phyloP scores from a whole-genome alignment of 2,329 filamentous ascomycete species.

The Fusarium multiceps region DNA sequence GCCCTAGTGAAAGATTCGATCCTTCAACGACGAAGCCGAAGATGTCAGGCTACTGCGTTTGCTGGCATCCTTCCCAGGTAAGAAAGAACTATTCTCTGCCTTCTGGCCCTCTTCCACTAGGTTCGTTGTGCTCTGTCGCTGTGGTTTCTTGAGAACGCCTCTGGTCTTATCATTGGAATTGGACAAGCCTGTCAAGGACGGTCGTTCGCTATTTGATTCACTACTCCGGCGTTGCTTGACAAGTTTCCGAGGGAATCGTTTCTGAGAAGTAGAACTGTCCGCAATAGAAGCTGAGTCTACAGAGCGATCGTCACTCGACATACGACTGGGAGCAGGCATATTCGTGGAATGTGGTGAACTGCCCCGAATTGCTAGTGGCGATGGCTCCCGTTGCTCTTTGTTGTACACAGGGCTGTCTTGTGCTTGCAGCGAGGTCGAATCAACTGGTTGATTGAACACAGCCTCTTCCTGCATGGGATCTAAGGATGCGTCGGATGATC shows the following conservation, averaged over 20 bases:
- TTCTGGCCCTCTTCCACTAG: slow-evolving; percentile 42
- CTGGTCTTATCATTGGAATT: slow-evolving; percentile 39
- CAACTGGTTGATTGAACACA: slow-evolving; percentile 50
- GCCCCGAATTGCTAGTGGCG: slow-evolving; percentile 40
- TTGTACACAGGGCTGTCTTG: slow-evolving; percentile 45
- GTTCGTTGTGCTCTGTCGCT: slow-evolving; percentile 46
- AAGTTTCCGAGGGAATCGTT: slow-evolving; percentile 56
- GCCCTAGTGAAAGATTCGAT: slow-evolving; percentile 40
- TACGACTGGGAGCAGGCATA: slow-evolving; percentile 42
- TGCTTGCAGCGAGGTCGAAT: slow-evolving; percentile 42
- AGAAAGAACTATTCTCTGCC: slow-evolving; percentile 40
- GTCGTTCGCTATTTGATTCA: slow-evolving; percentile 50
- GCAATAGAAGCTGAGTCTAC: slow-evolving; percentile 46
- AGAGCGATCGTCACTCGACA: slow-evolving; percentile 51
- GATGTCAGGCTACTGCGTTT: slow-evolving; percentile 43
- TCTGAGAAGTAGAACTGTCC: slow-evolving; percentile 44
- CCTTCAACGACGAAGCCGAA: slow-evolving; percentile 43
- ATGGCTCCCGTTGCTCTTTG: slow-evolving; percentile 32
- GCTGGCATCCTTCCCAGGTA: slow-evolving; percentile 35
- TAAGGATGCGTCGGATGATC: slow-evolving; percentile 22
- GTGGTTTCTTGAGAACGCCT: slow-evolving; percentile 54
- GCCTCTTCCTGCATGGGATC: slow-evolving; percentile 50
- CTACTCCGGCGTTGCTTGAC: slow-evolving; percentile 55
- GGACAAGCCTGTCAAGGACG: slow-evolving; percentile 11
- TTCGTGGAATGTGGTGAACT: slow-evolving; percentile 38